Evolutionary conservation across 257 asterid genomes (phyloP).

Genomic region (Anisodus tanguticus): DNA sequence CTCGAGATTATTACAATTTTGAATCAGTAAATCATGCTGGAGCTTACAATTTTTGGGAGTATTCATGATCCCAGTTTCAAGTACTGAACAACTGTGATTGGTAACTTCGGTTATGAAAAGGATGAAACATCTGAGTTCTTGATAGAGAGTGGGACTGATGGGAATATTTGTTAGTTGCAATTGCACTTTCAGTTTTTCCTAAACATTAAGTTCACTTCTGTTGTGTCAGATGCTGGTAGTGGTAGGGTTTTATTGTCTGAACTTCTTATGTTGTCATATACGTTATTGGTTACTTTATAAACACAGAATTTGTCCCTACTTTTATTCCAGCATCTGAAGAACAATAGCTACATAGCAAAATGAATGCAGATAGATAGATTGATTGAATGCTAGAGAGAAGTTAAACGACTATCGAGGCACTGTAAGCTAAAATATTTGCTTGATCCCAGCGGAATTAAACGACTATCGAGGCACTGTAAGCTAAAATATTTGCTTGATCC

Average conservation of each 20-base stretch:
- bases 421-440: background rate
- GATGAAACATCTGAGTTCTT: background rate
- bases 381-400: background rate
- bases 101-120: background rate
- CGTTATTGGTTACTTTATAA: background rate
- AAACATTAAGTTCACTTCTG: constrained; percentile 10
- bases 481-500: background rate
- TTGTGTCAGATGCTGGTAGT: background rate
- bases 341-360: background rate
- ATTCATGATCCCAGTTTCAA: constrained; percentile 12
- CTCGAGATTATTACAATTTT: background rate
- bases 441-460: background rate
- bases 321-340: background rate
- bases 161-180: constrained; percentile 10
- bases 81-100: background rate
- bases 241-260: constrained; percentile 20
- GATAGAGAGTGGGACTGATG: background rate
- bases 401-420: background rate
- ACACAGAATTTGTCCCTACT: background rate
- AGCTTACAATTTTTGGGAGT: background rate
- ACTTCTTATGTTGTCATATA: background rate
- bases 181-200: constrained; percentile 13
- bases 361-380: background rate
- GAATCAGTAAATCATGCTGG: constrained; percentile 18
- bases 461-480: background rate